Evolutionary conservation across 768 basidiomycete species (phyloP).

Genomic region (Boletus subparvulus): DNA sequence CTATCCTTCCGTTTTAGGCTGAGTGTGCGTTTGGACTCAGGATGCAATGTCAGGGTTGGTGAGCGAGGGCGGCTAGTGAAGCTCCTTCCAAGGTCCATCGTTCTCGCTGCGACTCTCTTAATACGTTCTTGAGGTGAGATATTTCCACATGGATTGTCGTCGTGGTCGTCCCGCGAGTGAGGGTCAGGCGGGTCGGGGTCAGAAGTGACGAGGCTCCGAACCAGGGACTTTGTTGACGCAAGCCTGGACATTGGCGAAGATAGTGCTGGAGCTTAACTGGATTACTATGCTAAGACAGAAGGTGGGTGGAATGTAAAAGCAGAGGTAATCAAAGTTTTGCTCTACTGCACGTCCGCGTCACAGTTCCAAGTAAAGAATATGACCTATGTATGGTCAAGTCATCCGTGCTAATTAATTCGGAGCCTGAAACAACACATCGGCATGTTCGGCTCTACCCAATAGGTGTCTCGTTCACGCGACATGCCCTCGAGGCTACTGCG

Average conservation of each 20-base stretch:
- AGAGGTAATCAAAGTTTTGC: constrained; percentile 6
- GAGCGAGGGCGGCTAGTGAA: constrained; percentile 42
- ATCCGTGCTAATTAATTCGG: constrained; percentile 14
- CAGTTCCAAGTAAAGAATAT: constrained; percentile 18
- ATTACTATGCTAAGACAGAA: constrained; percentile 10
- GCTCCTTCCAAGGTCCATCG: constrained; percentile 65
- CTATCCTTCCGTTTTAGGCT: constrained; percentile 55
- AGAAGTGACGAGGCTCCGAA: constrained; percentile 19
- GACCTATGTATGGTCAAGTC: background rate
- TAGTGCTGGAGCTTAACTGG: background rate
- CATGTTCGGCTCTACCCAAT: constrained; percentile 13
- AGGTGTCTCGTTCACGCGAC: constrained; percentile 9
- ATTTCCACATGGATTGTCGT: constrained; percentile 29
- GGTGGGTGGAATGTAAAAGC: background rate
- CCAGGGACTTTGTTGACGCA: constrained; percentile 22
- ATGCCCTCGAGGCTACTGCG: constrained; percentile 24
- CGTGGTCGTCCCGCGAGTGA: constrained; percentile 30
- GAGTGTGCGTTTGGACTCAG: constrained; percentile 51
- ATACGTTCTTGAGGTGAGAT: constrained; percentile 43
- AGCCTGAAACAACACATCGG: constrained; percentile 6
- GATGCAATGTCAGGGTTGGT: constrained; percentile 28
- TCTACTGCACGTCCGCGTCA: constrained; percentile 12
- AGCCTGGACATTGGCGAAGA: constrained; percentile 25
- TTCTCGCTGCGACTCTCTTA: constrained; percentile 55
- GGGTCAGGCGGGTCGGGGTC: constrained; percentile 35